Evolutionary conservation across 805 yeast genomes (phyloP).

Genomic region (Wickerhamiella azymoides): DNA sequence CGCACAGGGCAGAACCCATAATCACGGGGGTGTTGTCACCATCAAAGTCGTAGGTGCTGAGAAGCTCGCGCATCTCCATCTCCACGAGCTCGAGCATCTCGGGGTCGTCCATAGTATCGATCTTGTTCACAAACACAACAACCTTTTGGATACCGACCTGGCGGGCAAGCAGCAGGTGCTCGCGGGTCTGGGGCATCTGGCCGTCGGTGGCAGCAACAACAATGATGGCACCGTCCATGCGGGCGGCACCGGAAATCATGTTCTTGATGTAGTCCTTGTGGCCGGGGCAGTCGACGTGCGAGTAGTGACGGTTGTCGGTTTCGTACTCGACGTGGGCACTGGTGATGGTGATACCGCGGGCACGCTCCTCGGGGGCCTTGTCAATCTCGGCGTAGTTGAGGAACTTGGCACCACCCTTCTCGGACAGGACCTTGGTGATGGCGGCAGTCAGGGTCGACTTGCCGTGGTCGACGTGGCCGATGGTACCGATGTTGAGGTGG

Average conservation of each 20-base stretch:
- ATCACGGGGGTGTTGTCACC: constrained; percentile 97
- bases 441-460: constrained; percentile 98
- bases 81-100: constrained; percentile 99
- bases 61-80: constrained; percentile 99
- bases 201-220: constrained; percentile 99
- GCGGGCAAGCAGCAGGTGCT: constrained; percentile 94
- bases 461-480: constrained; percentile 99
- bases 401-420: constrained; percentile 82
- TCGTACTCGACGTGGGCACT: constrained; percentile 97
- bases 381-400: constrained; percentile 88
- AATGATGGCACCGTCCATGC: constrained; percentile 98
- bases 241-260: constrained; percentile 99
- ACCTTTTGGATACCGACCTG: constrained; percentile 98
- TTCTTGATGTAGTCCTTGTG: constrained; percentile 98
- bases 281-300: constrained; percentile 98
- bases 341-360: constrained; percentile 97
- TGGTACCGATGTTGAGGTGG: constrained; percentile 92
- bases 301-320: constrained; percentile 87
- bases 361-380: constrained; percentile 98
- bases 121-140: constrained; percentile 96
- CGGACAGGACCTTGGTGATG: constrained; percentile 85
- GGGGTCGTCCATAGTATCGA: constrained; percentile 94
- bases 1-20: constrained; percentile 98
- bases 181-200: constrained; percentile 99
- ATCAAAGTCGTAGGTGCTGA: constrained; percentile 84